Conservation (phyloP, 345 rosid species). For the Melaleuca alternifolia region DNA sequence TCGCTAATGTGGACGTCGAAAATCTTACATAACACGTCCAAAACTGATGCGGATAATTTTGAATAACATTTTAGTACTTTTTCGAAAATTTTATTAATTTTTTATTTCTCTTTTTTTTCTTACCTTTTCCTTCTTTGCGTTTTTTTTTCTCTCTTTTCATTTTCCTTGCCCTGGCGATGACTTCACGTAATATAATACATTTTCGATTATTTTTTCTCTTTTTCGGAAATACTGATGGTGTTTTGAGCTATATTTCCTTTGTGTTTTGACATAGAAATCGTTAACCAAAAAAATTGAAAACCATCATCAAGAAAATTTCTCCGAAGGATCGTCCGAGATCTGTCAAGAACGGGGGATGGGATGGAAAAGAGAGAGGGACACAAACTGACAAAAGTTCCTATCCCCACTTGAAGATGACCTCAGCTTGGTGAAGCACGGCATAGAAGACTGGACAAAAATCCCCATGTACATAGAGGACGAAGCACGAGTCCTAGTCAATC, state of each 20-base stretch:
- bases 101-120: too few relatives aligned
- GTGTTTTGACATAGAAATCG: background rate
- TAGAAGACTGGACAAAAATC: background rate
- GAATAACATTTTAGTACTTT: too few relatives aligned
- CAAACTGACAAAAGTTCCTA: background rate
- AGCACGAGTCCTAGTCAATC: too few relatives aligned
- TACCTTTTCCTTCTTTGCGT: too few relatives aligned
- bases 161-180: too few relatives aligned
- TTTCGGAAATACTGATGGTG: accelerated
- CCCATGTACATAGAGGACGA: background rate
- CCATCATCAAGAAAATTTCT: background rate
- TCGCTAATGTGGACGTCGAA: too few relatives aligned
- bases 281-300: background rate
- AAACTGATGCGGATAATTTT: too few relatives aligned
- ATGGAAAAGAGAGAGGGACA: background rate
- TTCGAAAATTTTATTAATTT: too few relatives aligned
- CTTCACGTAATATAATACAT: too few relatives aligned
- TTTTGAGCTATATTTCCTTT: background rate
- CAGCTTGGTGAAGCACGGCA: accelerated
- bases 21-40: too few relatives aligned
- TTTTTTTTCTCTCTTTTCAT: too few relatives aligned
- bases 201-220: too few relatives aligned
- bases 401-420: background rate
- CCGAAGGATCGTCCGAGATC: background rate
- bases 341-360: background rate